These are phyloP conservation scores for Allomyces javanicus DNA, from an alignment of 192 early-diverging fungal genomes.

Conservation along the genomic window DNA sequence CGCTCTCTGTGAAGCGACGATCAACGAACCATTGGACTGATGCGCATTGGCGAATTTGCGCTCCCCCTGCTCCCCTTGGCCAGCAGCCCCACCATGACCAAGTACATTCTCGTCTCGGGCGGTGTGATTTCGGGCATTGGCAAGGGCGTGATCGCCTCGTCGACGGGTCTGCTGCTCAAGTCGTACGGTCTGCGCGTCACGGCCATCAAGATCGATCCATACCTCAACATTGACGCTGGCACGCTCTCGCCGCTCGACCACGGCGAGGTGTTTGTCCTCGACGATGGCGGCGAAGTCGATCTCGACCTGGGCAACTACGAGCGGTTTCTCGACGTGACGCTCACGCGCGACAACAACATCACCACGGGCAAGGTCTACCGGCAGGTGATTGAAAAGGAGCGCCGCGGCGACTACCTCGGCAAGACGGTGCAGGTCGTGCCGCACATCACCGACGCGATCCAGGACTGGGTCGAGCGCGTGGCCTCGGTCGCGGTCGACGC, in stretches of 20 bases:
- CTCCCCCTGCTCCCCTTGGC: no score
- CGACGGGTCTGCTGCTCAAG: constrained; percentile 84
- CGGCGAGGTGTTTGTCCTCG: constrained; percentile 95
- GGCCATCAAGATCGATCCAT: constrained; percentile 98
- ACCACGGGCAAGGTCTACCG: constrained; percentile 98
- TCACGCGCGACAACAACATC: constrained; percentile 96
- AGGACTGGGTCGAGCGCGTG: constrained; percentile 97
- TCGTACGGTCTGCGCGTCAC: constrained; percentile 80
- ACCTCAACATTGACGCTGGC: constrained; percentile 98
- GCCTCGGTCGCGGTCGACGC: constrained; percentile 69
- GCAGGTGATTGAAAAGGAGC: constrained; percentile 84
- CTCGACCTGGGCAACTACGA: constrained; percentile 98
- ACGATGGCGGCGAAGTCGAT: constrained; percentile 98
- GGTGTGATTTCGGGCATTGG: constrained; percentile 99
- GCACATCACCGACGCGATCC: constrained; percentile 91
- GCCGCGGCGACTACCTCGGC: constrained; percentile 86
- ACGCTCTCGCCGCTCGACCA: constrained; percentile 93
- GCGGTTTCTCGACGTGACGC: constrained; percentile 80
- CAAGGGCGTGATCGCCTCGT: constrained; percentile 97
- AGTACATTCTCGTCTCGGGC: constrained; percentile 94
- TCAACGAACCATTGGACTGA: no score
- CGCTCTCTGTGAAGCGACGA: no score
- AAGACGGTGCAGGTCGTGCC: constrained; percentile 99
- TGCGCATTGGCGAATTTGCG: no score
- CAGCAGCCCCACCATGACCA: constrained; percentile 25